Conservation (phyloP, 768 basidiomycete species). For the Chlorophyllum brunneum region DNA sequence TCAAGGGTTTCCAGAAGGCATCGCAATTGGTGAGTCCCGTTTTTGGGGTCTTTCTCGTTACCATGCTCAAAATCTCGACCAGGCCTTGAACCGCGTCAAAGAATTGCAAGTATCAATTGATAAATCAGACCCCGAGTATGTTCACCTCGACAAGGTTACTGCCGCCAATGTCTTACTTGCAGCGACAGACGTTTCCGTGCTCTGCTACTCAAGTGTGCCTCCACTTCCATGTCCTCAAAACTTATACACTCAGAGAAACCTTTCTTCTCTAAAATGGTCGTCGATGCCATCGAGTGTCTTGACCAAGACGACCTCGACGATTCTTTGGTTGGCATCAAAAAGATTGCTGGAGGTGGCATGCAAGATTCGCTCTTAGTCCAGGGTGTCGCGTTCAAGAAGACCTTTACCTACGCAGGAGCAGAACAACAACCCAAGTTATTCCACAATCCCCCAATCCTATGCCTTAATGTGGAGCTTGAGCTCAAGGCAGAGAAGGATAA, state of each 20-base stretch:
- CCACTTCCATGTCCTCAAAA: constrained; percentile 99
- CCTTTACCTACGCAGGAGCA: constrained; percentile 97
- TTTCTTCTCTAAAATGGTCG: constrained; percentile 98
- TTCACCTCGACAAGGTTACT: constrained; percentile 14
- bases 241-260: constrained; percentile 98
- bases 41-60: constrained; percentile 5
- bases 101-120: constrained; percentile 89
- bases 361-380: constrained; percentile 88
- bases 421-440: constrained; percentile 98
- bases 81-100: constrained; percentile 86
- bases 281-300: constrained; percentile 90
- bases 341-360: constrained; percentile 96
- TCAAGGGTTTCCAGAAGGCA: constrained; percentile 92
- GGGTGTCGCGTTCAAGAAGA: constrained; percentile 99
- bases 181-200: constrained; percentile 80
- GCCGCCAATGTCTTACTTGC: constrained; percentile 8
- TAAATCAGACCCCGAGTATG: constrained; percentile 86
- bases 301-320: constrained; percentile 95
- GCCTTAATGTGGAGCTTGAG: constrained; percentile 96
- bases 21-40: constrained; percentile 66
- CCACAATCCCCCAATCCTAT: constrained; percentile 82
- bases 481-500: constrained; percentile 99
- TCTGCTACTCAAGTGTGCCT: constrained; percentile 92
- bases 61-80: constrained; percentile 13
- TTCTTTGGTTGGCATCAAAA: constrained; percentile 94